phyloP scores from a whole-genome alignment of 1,284 basidiomycete genomes.

The Apiotrichum sp. region DNA sequence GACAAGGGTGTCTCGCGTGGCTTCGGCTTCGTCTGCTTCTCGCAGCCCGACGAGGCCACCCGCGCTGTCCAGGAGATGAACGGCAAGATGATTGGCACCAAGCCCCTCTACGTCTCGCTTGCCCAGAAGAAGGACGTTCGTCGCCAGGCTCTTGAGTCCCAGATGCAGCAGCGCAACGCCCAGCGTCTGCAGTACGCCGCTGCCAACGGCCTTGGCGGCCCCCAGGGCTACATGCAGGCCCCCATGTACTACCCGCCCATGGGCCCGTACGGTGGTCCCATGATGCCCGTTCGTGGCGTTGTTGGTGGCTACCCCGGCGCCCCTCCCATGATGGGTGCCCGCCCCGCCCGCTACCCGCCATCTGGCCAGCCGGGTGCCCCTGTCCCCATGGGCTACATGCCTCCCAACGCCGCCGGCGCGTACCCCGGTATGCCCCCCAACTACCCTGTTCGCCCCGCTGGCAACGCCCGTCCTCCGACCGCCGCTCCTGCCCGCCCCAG shows the following conservation, averaged over 20 bases:
- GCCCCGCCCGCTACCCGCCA: slow-evolving; percentile 67
- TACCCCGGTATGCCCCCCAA: slow-evolving; percentile 40
- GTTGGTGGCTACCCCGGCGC: slow-evolving; percentile 51
- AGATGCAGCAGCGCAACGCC: slow-evolving; percentile 86
- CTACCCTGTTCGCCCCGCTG: slow-evolving; percentile 37
- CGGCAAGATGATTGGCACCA: slow-evolving; percentile 99
- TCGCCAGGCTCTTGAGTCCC: slow-evolving; percentile 96
- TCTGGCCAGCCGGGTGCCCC: slow-evolving; percentile 54
- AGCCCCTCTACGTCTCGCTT: slow-evolving; percentile 97
- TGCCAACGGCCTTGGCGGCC: slow-evolving; percentile 69
- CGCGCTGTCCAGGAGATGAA: slow-evolving; percentile 99
- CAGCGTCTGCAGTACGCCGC: slow-evolving; percentile 92
- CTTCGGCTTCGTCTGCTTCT: slow-evolving; percentile 99
- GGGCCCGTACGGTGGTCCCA: slow-evolving; percentile 54
- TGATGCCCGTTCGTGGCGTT: slow-evolving; percentile 52
- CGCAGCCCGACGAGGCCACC: slow-evolving; percentile 96
- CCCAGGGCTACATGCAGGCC: slow-evolving; percentile 63
- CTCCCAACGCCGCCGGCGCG: slow-evolving; percentile 60
- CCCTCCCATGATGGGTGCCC: slow-evolving; percentile 68
- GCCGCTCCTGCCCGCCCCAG: slow-evolving; percentile 50
- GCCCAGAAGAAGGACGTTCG: slow-evolving; percentile 98
- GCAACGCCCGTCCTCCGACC: slow-evolving; percentile 35
- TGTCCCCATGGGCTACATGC: slow-evolving; percentile 39
- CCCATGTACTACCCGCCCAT: slow-evolving; percentile 86
- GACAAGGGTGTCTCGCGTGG: slow-evolving; percentile 74